Base-by-base conservation (phyloP, 176 grass and related monocot species). In the Thinopyrum elongatum region DNA sequence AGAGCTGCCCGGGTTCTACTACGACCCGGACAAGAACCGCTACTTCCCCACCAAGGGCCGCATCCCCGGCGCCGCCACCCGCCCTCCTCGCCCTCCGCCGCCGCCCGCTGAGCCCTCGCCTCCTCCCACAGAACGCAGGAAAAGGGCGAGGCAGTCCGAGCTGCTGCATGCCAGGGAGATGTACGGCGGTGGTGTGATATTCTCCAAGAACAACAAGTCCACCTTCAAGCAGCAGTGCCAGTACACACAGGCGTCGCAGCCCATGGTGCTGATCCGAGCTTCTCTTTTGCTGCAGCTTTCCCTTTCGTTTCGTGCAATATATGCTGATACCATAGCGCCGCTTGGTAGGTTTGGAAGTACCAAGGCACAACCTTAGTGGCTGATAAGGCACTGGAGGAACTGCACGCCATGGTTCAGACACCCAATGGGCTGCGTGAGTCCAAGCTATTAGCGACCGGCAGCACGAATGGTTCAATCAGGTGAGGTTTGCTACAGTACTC, bases 1-100 rank as follows among this genome's bases (percentile, higher is more conserved):
- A 98, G 95, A 93, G 77, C 65, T 98, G 7, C 93, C 93, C 16
- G 95, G 93, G 8, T 95, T 92, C 64, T 93, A 93, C 84, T 98
- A 88, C 61, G 91, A 95, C 84, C 72, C 80, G 25, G 89, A 92
- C 29, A 98, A 95, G 85, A 98, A 98, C 60, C 95, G 95, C 36
- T 98, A 98, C 75, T 98, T 98, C 67, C 91, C 93, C 6, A 80
- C 79, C 17, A 87, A 67, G 75, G 93, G 89, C 36, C 91, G 80
- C 17, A 92, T 98, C 87, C 91, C 95, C 2, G 95, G 93, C 17
- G 67, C 93, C 34, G 46, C 89, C 53, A 80, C 39, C 38, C 91
- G 90, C 16, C 77, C 79, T 27, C 29, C 64, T 23, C 7, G 81
- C 13, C 55, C 28, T 27, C 47, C 84, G 51, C 70, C 77, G 15